A percentile compares a stretch with the other conserved stretches of the same genome.
Conservation (phyloP, 148 eudicot species). For the Agrostemma githago region DNA sequence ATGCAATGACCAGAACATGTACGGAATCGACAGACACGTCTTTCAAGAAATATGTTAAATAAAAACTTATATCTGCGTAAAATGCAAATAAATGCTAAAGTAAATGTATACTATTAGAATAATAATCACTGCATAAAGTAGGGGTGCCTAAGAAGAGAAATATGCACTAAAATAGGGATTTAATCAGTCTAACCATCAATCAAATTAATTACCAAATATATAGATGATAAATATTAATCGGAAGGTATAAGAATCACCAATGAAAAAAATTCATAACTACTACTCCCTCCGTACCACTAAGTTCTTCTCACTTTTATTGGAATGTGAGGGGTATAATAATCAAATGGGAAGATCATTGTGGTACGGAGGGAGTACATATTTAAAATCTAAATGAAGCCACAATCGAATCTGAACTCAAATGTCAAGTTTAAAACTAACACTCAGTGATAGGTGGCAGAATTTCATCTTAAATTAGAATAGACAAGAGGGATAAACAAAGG, state of each 20-base stretch:
- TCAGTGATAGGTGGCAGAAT: neutral
- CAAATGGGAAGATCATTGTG: no score
- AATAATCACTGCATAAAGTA: neutral
- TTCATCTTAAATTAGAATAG: neutral
- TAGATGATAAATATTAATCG: neutral
- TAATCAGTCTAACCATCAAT: neutral
- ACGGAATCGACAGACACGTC: neutral
- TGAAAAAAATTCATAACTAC: neutral
- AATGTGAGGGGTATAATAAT: no score
- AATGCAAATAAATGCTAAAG: neutral
- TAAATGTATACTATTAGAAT: neutral
- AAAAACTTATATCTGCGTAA: neutral
- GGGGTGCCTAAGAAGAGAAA: neutral
- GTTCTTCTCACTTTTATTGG: no score
- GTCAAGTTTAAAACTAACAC: neutral
- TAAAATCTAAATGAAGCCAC: no score
- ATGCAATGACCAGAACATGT: neutral
- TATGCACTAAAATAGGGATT: neutral
- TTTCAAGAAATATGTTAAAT: conserved; percentile 1
- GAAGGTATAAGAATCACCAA: neutral
- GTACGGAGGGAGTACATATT: neutral
- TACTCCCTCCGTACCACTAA: no score
- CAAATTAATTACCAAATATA: neutral
- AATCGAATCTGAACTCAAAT: no score
- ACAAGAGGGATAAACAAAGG: neutral